These are phyloP conservation scores for Tulasnella sp. DNA, from an alignment of 768 basidiomycete genomes.

Conservation along the genomic window DNA sequence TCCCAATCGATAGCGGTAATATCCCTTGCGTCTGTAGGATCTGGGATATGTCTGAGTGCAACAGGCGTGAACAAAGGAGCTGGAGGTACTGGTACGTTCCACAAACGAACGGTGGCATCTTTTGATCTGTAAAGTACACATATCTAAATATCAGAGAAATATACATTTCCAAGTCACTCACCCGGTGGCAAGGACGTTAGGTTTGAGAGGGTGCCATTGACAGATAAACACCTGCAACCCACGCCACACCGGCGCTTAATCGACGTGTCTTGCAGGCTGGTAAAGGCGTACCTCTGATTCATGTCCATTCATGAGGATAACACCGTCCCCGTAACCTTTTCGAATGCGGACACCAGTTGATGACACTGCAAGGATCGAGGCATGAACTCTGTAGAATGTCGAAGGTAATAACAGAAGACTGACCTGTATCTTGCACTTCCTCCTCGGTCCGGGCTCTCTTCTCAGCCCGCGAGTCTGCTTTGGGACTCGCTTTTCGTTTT, in stretches of 20 bases:
- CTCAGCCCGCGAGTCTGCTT: background rate
- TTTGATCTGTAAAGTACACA: slow-evolving; percentile 42
- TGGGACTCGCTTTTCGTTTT: slow-evolving; percentile 10
- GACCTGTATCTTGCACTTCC: slow-evolving; percentile 21
- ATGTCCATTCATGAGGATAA: slow-evolving; percentile 34
- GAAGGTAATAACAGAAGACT: background rate
- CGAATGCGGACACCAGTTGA: background rate
- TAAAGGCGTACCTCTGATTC: slow-evolving; percentile 40
- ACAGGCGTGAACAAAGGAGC: slow-evolving; percentile 26
- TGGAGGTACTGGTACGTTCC: slow-evolving; percentile 35
- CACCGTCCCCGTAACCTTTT: slow-evolving; percentile 17
- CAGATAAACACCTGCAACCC: slow-evolving; percentile 61
- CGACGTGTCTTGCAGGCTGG: background rate
- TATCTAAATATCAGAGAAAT: background rate
- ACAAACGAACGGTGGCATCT: slow-evolving; percentile 61
- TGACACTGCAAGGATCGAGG: background rate
- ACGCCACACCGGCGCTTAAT: background rate
- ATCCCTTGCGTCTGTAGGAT: slow-evolving; percentile 39
- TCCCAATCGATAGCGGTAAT: slow-evolving; percentile 72
- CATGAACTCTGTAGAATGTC: background rate
- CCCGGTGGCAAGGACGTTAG: slow-evolving; percentile 60
- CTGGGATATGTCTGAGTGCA: slow-evolving; percentile 39
- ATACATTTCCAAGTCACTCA: slow-evolving; percentile 27
- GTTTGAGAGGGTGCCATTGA: slow-evolving; percentile 57
- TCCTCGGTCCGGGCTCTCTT: slow-evolving; percentile 18